Conservation (phyloP, 208 protist species). For the Angomonas ambiguus region DNA sequence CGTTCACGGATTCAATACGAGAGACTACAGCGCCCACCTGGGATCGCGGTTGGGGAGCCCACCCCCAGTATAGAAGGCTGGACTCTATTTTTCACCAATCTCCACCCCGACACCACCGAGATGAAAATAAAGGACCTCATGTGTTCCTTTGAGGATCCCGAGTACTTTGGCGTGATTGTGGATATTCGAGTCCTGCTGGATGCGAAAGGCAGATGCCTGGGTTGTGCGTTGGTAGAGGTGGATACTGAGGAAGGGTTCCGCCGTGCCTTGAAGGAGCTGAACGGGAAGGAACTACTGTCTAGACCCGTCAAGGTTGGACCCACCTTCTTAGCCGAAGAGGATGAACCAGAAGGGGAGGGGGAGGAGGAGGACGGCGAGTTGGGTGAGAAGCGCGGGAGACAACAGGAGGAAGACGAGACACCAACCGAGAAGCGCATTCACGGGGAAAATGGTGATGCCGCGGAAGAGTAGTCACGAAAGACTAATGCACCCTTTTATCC, state of each 20-base stretch:
- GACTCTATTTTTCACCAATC: slow-evolving; percentile 66
- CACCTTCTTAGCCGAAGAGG: slow-evolving; percentile 75
- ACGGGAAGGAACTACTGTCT: slow-evolving; percentile 20
- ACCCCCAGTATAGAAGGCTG: slow-evolving; percentile 85
- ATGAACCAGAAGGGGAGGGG: slow-evolving; percentile 25
- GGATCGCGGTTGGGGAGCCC: slow-evolving; percentile 47
- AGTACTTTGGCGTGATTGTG: slow-evolving; percentile 55
- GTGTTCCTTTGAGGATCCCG: slow-evolving; percentile 38
- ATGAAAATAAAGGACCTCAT: slow-evolving; percentile 68
- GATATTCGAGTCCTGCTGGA: slow-evolving; percentile 71
- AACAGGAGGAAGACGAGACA: slow-evolving; percentile 5
- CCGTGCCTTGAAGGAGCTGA: slow-evolving; percentile 52
- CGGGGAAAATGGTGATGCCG: too few relatives aligned
- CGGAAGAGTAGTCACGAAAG: neutral
- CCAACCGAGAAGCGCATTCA: too few relatives aligned
- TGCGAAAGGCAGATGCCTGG: slow-evolving; percentile 59
- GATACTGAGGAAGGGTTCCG: slow-evolving; percentile 47
- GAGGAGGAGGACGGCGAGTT: slow-evolving; percentile 9
- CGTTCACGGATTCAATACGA: slow-evolving; percentile 70
- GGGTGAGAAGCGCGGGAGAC: slow-evolving; percentile 39
- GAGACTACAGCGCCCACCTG: slow-evolving; percentile 54
- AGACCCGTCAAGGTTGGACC: slow-evolving; percentile 38
- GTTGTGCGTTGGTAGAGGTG: slow-evolving; percentile 80
- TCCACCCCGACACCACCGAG: slow-evolving; percentile 53
- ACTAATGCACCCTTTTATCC: too few relatives aligned